These are phyloP conservation scores for Phaeosphaeriaceae sp. DNA, from an alignment of 2,329 filamentous ascomycete species.

Conservation along the genomic window DNA sequence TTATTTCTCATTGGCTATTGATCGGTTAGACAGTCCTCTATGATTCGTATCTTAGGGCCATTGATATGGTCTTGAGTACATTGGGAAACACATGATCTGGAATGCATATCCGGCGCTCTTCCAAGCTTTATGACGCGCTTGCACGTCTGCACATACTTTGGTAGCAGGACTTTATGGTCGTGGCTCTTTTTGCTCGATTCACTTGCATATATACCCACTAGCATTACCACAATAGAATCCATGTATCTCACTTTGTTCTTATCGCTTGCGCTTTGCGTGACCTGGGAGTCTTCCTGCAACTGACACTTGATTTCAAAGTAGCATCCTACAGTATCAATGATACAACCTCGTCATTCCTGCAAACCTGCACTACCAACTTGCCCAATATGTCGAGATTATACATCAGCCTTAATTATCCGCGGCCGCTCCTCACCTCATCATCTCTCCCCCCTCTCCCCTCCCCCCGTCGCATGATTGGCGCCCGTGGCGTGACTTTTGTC, in stretches of 20 bases:
- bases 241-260: background rate
- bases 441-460: background rate
- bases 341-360: background rate
- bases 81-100: background rate
- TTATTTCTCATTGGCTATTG: constrained; percentile 35
- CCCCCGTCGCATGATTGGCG: background rate
- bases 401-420: background rate
- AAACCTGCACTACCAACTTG: background rate
- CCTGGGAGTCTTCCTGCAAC: background rate
- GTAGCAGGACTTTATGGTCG: background rate
- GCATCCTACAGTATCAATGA: no score
- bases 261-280: background rate
- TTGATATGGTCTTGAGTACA: background rate
- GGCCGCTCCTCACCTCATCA: background rate
- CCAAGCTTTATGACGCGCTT: background rate
- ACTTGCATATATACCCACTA: background rate
- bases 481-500: background rate
- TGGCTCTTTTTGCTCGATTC: background rate
- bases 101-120: background rate
- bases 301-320: no score
- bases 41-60: constrained; percentile 6
- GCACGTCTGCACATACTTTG: background rate
- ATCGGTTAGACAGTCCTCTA: constrained; percentile 31
- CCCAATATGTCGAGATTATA: no score
- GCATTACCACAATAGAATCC: background rate